Evolutionary conservation across 768 basidiomycete species (phyloP).

Genomic region (Cystoderma amianthinum): DNA sequence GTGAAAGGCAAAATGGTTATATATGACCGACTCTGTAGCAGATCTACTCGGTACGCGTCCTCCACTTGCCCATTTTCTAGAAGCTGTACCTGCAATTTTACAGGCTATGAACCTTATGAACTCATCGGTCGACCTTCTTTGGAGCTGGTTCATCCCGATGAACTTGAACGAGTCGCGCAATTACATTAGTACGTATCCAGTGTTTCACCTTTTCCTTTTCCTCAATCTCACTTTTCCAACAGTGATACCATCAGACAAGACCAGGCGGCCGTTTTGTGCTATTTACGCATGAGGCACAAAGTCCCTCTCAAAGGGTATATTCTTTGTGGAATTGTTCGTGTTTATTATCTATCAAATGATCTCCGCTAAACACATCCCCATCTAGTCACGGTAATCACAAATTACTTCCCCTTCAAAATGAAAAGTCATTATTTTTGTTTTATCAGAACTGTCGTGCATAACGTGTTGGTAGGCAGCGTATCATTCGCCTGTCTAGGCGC

Average conservation of each 20-base stretch:
- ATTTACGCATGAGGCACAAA: slow-evolving; percentile 75
- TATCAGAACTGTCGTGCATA: slow-evolving; percentile 61
- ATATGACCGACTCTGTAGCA: slow-evolving; percentile 56
- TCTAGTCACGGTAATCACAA: slow-evolving; percentile 20
- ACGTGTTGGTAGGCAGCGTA: slow-evolving; percentile 70
- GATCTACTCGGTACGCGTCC: slow-evolving; percentile 50
- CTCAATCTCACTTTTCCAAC: background rate
- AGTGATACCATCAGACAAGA: slow-evolving; percentile 75
- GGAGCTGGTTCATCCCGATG: slow-evolving; percentile 78
- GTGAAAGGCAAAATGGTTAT: slow-evolving; percentile 64
- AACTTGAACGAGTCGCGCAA: slow-evolving; percentile 56
- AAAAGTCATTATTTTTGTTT: background rate
- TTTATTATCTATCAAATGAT: slow-evolving; percentile 2
- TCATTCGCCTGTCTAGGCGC: slow-evolving; percentile 71
- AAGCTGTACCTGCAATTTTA: background rate
- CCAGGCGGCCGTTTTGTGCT: slow-evolving; percentile 74
- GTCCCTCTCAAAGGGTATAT: slow-evolving; percentile 72
- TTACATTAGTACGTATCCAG: slow-evolving; percentile 55
- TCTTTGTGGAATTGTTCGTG: slow-evolving; percentile 65
- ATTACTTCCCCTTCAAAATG: slow-evolving; percentile 3
- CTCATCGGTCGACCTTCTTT: slow-evolving; percentile 63
- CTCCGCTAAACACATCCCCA: slow-evolving; percentile 3
- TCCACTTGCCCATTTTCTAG: background rate
- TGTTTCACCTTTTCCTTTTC: slow-evolving; percentile 1
- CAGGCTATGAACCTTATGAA: slow-evolving; percentile 72